These are phyloP conservation scores for Quercus bicolor DNA, from an alignment of 306 rosid species.

Conservation along the genomic window DNA sequence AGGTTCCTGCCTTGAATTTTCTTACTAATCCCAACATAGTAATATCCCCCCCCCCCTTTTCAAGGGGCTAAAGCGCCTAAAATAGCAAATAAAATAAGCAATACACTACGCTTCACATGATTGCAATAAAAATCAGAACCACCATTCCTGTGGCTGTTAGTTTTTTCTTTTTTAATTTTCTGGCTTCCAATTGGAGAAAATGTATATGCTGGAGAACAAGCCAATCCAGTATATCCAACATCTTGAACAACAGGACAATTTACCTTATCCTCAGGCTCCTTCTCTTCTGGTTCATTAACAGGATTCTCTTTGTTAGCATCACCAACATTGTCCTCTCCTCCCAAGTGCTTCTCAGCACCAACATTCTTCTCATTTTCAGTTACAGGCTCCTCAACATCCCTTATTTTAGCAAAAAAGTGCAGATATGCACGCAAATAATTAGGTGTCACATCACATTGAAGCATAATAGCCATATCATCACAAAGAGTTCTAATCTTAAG, in stretches of 20 bases:
- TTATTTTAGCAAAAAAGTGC: constrained; percentile 1
- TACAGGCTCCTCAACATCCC: constrained; percentile 60
- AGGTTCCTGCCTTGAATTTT: neutral
- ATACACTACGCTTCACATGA: neutral
- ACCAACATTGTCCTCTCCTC: constrained; percentile 46
- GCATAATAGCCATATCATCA: neutral
- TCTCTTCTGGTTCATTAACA: constrained; percentile 60
- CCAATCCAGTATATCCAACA: neutral
- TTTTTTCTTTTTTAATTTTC: neutral
- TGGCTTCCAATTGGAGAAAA: neutral
- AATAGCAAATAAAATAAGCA: neutral
- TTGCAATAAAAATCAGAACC: neutral
- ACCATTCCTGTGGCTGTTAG: neutral
- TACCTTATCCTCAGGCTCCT: constrained; percentile 92
- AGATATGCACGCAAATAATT: neutral
- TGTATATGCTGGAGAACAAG: neutral
- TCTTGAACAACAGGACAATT: neutral
- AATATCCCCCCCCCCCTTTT: neutral
- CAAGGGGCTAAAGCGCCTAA: neutral
- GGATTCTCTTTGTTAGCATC: constrained; percentile 73
- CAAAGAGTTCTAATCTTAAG: neutral
- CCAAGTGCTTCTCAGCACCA: constrained; percentile 59
- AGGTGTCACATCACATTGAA: neutral
- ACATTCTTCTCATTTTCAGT: constrained; percentile 63
- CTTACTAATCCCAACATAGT: neutral